These are phyloP conservation scores for Penicillium sp. DNA, from an alignment of 2,329 filamentous ascomycete genomes.

Conservation along the genomic window DNA sequence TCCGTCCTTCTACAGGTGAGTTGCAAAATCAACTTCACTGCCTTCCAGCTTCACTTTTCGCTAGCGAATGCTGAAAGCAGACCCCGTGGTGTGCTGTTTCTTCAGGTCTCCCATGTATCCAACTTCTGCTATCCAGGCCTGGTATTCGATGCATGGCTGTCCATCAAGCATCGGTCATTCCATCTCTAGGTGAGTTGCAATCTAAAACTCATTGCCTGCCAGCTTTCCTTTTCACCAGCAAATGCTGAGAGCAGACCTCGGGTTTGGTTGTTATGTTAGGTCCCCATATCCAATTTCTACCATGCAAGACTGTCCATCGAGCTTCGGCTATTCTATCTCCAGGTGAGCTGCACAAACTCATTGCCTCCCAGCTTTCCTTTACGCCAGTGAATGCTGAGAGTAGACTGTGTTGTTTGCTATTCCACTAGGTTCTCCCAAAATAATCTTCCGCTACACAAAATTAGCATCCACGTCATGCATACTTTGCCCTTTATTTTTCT, in stretches of 20 bases:
- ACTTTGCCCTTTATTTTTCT: too few species aligned
- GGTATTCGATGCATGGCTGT: too few species aligned
- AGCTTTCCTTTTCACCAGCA: background rate
- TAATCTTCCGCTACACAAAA: too few species aligned
- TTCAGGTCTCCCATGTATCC: background rate
- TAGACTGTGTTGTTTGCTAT: background rate
- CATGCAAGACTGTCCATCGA: background rate
- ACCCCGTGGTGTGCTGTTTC: background rate
- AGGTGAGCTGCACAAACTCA: background rate
- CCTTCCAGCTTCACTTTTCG: background rate
- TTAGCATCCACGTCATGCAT: too few species aligned
- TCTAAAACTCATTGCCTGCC: background rate
- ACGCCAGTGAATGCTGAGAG: background rate
- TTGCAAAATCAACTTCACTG: background rate
- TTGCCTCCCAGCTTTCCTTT: too few species aligned
- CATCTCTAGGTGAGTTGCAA: background rate
- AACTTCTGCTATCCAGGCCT: background rate
- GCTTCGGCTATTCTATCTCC: background rate
- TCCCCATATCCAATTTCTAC: background rate
- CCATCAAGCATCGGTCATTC: background rate
- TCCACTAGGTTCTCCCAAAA: background rate
- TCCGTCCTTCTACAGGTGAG: background rate
- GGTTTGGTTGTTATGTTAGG: too few species aligned
- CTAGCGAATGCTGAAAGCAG: background rate
- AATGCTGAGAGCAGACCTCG: background rate